phyloP scores from a whole-genome alignment of 2,329 filamentous ascomycete genomes.

The Fusarium nurragi region DNA sequence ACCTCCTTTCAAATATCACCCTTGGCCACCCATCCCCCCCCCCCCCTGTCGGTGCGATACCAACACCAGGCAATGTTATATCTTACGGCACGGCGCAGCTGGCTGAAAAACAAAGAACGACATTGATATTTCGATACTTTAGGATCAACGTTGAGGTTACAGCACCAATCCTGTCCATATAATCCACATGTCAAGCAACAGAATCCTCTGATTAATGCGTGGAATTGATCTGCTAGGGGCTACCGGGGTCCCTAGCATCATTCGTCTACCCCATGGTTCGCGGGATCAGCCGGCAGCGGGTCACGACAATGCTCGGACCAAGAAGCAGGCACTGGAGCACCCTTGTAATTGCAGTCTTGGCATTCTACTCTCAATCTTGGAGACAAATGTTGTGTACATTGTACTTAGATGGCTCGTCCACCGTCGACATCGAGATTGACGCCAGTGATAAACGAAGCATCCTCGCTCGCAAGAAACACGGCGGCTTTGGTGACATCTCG shows the following conservation, averaged over 20 bases:
- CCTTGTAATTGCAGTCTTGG: no score
- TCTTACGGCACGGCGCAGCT: not conserved
- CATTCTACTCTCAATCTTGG: not conserved
- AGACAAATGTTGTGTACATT: no score
- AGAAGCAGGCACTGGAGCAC: not conserved
- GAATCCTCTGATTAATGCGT: not conserved
- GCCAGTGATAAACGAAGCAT: slow-evolving; percentile 76
- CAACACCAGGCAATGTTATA: not conserved
- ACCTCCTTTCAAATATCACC: no score
- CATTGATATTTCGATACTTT: not conserved
- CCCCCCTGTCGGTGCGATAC: not conserved
- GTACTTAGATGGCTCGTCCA: slow-evolving; percentile 22
- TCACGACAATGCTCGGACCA: not conserved
- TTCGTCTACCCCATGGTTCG: not conserved
- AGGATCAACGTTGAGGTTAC: not conserved
- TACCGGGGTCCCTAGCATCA: not conserved
- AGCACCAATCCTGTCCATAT: not conserved
- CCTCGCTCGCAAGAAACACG: slow-evolving; percentile 75
- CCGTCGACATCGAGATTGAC: slow-evolving; percentile 67
- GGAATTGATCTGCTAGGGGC: not conserved
- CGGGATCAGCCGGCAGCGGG: not conserved
- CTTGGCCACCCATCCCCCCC: not conserved
- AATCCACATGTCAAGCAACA: slow-evolving; percentile 6
- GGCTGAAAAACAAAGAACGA: not conserved
- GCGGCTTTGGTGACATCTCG: slow-evolving; percentile 75